phyloP scores from a whole-genome alignment of 2,329 filamentous ascomycete genomes.

The Neofusicoccum umdonicola region DNA sequence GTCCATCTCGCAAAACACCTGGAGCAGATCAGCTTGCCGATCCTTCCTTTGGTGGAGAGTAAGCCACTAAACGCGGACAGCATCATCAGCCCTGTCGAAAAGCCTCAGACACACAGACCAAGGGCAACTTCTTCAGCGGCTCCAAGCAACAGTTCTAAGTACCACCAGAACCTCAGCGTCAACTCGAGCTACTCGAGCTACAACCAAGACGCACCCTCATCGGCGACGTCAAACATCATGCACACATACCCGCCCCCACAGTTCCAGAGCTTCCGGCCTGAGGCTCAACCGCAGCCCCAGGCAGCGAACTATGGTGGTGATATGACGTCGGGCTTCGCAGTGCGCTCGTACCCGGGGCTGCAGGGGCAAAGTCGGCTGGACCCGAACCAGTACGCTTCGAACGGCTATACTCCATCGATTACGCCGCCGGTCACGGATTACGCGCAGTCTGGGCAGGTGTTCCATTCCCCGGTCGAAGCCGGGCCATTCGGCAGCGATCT shows the following conservation, averaged over 20 bases:
- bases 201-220: background rate
- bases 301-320: conserved; percentile 22
- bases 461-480: conserved; percentile 35
- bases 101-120: conserved; percentile 16
- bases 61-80: conserved; percentile 38
- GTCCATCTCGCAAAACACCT: conserved; percentile 94
- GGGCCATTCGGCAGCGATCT: conserved; percentile 5
- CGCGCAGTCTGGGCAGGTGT: conserved; percentile 22
- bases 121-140: conserved; percentile 4
- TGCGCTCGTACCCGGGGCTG: conserved; percentile 34
- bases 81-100: conserved; percentile 38
- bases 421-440: conserved; percentile 22
- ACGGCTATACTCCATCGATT: conserved; percentile 2
- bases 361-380: conserved; percentile 15
- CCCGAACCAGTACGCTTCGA: background rate
- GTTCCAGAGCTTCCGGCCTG: background rate
- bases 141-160: conserved; percentile 19
- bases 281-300: conserved; percentile 3
- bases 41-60: conserved; percentile 53
- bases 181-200: conserved; percentile 3
- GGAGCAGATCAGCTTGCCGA: conserved; percentile 84
- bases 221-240: conserved; percentile 27
- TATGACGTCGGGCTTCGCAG: conserved; percentile 24
- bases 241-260: conserved; percentile 41
- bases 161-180: conserved; percentile 21